Evolutionary conservation across 2,329 filamentous ascomycete genomes (phyloP).

Genomic region (Nigrospora oryzae): DNA sequence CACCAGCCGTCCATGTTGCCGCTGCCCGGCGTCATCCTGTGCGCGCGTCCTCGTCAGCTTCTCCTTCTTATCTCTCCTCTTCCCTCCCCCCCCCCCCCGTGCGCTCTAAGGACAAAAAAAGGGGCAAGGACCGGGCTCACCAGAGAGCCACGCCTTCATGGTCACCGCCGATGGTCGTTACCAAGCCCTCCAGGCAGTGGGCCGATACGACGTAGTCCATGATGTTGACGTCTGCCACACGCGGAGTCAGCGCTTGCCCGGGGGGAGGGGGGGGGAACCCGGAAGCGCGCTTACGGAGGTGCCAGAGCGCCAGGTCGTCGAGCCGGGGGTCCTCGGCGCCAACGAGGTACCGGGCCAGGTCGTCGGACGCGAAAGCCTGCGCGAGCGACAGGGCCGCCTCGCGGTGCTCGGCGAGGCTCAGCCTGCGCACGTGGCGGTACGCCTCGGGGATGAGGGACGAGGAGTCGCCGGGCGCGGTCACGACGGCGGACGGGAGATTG

Average conservation of each 20-base stretch:
- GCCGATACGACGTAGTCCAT: slow-evolving; percentile 71
- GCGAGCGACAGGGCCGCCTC: slow-evolving; percentile 65
- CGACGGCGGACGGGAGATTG: neutral
- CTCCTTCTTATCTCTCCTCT: neutral
- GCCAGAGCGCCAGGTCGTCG: slow-evolving; percentile 20
- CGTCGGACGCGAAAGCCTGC: slow-evolving; percentile 69
- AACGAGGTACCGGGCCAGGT: slow-evolving; percentile 67
- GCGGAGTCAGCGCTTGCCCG: too few species aligned
- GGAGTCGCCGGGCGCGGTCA: neutral
- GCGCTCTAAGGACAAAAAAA: neutral
- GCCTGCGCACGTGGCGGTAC: slow-evolving; percentile 51
- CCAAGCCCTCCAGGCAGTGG: slow-evolving; percentile 65
- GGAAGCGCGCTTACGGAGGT: too few species aligned
- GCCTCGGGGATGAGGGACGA: slow-evolving; percentile 42
- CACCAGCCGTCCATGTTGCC: slow-evolving; percentile 61
- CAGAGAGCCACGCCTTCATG: slow-evolving; percentile 74
- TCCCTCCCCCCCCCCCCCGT: too few species aligned
- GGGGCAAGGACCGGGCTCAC: slow-evolving; percentile 35
- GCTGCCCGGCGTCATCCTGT: slow-evolving; percentile 66
- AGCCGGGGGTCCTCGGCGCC: slow-evolving; percentile 59
- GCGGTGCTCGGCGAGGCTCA: slow-evolving; percentile 60
- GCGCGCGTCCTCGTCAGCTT: neutral
- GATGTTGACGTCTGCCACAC: slow-evolving; percentile 49
- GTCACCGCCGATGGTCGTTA: slow-evolving; percentile 65
- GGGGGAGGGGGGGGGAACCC: too few species aligned